A percentile compares a stretch with the other conserved stretches of the same genome.
These are phyloP conservation scores for Phytophthora citrophthora DNA, from an alignment of 352 stramenopile genomes.

Conservation along the genomic window DNA sequence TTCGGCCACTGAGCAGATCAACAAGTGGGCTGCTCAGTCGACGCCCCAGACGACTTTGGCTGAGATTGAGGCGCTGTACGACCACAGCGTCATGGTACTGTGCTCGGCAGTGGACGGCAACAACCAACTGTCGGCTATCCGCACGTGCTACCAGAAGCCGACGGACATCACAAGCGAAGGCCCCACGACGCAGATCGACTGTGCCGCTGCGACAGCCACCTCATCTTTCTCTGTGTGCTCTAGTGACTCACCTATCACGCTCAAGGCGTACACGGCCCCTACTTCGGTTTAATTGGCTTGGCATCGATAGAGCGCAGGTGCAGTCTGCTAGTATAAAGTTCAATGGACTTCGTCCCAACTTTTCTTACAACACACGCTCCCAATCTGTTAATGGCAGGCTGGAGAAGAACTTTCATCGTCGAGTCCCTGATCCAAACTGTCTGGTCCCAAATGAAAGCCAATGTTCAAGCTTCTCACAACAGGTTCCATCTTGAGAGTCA, in stretches of 20 bases:
- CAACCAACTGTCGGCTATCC: constrained; percentile 73
- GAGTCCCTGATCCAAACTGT: constrained; percentile 20
- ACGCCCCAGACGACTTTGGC: constrained; percentile 43
- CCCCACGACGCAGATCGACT: constrained; percentile 60
- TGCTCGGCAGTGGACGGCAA: constrained; percentile 60
- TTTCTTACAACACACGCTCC: background rate
- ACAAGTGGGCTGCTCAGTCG: constrained; percentile 49
- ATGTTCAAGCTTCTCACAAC: constrained; percentile 16
- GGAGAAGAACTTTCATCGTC: constrained; percentile 11
- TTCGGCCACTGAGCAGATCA: constrained; percentile 60
- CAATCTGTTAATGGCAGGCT: background rate
- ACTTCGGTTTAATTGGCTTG: constrained; percentile 14
- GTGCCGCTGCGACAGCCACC: constrained; percentile 28
- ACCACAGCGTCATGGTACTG: constrained; percentile 67
- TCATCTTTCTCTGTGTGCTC: constrained; percentile 51
- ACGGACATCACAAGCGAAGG: constrained; percentile 41
- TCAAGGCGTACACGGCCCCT: constrained; percentile 49
- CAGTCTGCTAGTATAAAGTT: constrained; percentile 21
- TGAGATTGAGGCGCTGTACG: constrained; percentile 60
- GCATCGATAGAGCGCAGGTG: constrained; percentile 1
- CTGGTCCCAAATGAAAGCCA: background rate
- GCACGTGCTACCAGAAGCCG: constrained; percentile 70
- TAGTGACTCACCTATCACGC: constrained; percentile 45
- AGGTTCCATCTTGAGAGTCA: constrained; percentile 6
- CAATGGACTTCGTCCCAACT: constrained; percentile 8